A percentile compares a stretch with the other conserved stretches of the same genome.
Evolutionary conservation across 495 filamentous ascomycete species (phyloP).

Genomic region (Lasiosphaeria miniovina): DNA sequence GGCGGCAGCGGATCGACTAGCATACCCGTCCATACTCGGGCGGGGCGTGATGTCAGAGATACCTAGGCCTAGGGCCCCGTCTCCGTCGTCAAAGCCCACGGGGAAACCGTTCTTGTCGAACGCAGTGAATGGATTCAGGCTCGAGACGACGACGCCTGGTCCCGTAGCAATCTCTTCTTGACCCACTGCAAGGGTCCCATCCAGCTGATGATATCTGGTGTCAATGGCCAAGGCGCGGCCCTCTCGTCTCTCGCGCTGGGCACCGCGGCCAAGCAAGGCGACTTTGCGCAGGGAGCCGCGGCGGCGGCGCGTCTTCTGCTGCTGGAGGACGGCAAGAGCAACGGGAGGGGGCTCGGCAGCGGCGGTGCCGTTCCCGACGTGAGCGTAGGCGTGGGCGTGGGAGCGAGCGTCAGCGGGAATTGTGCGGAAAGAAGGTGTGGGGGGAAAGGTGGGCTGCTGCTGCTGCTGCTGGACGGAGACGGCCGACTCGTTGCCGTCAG

Average conservation of each 20-base stretch:
- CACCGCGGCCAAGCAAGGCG: slow-evolving; percentile 69
- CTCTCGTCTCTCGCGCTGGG: slow-evolving; percentile 55
- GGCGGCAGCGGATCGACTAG: slow-evolving; percentile 15
- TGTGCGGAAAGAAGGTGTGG: slow-evolving; percentile 25
- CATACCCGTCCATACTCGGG: slow-evolving; percentile 45
- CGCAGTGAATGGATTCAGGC: not conserved
- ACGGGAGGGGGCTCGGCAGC: slow-evolving; percentile 36
- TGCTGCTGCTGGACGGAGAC: no score
- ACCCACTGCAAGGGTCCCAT: slow-evolving; percentile 1
- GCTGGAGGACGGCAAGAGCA: slow-evolving; percentile 45
- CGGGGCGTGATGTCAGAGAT: slow-evolving; percentile 48
- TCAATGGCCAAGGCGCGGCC: slow-evolving; percentile 46
- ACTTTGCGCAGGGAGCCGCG: slow-evolving; percentile 78
- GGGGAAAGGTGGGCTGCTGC: slow-evolving; percentile 16
- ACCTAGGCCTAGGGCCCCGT: slow-evolving; percentile 40
- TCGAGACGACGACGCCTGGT: slow-evolving; percentile 13
- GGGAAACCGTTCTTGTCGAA: slow-evolving; percentile 1
- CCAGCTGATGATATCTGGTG: slow-evolving; percentile 23
- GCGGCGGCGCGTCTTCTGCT: slow-evolving; percentile 69
- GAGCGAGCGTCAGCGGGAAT: slow-evolving; percentile 25
- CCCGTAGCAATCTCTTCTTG: slow-evolving; percentile 15
- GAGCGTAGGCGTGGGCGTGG: slow-evolving; percentile 1
- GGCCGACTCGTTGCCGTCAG: slow-evolving; percentile 29
- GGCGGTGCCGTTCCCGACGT: slow-evolving; percentile 21
- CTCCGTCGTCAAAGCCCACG: slow-evolving; percentile 4